Percentiles rank a stretch among this genome's conserved stretches.
phyloP scores from a whole-genome alignment of 352 stramenopile genomes.

The Blastocystis sp. region DNA sequence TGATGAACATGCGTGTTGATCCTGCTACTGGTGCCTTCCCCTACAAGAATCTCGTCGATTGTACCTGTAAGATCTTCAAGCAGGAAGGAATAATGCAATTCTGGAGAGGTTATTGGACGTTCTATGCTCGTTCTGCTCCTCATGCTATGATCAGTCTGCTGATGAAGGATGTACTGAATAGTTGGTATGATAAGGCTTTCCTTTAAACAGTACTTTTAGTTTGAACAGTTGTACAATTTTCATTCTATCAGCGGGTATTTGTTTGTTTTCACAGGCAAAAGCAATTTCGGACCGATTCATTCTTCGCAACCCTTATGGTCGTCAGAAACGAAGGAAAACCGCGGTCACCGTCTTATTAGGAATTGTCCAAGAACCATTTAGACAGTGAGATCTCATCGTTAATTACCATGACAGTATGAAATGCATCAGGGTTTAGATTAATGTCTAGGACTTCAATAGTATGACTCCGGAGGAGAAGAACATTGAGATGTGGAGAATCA shows the following conservation, averaged over 20 bases:
- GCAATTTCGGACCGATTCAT: too few relatives aligned
- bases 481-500: constrained; percentile 99
- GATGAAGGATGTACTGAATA: constrained; percentile 76
- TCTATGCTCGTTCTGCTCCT: constrained; percentile 93
- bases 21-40: constrained; percentile 78
- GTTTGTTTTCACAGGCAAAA: too few relatives aligned
- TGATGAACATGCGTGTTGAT: constrained; percentile 93
- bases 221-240: too few relatives aligned
- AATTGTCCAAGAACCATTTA: too few relatives aligned
- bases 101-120: constrained; percentile 92
- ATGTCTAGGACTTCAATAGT: constrained; percentile 45
- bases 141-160: constrained; percentile 98
- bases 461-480: constrained; percentile 75
- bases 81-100: constrained; percentile 88
- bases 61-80: constrained; percentile 82
- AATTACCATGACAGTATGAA: too few relatives aligned
- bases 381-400: too few relatives aligned
- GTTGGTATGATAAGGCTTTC: constrained; percentile 55
- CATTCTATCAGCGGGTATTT: too few relatives aligned
- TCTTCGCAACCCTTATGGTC: too few relatives aligned
- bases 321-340: too few relatives aligned
- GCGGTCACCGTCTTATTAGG: too few relatives aligned
- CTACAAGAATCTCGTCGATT: constrained; percentile 87
- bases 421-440: too few relatives aligned
- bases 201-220: background rate